Evolutionary conservation across 352 stramenopile genomes (phyloP), one percentile per base, ranked within the genome.

Genomic region (Phytophthora brassicae): DNA sequence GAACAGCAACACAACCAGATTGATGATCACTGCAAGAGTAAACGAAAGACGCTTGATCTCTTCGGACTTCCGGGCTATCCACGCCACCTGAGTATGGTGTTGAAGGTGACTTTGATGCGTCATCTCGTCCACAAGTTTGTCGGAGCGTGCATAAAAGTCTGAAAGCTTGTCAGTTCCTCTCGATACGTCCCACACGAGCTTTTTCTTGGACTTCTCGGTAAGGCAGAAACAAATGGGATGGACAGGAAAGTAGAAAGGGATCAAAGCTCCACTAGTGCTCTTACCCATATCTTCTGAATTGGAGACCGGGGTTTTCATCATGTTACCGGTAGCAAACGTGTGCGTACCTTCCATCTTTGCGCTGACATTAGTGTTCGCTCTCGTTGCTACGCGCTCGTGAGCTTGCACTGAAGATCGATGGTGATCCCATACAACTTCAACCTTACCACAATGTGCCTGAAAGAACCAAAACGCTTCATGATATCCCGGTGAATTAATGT

Each of bases 91-190:
- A 4, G 49, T 22, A 41, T 86, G 62, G 22, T 70, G 64, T 41
- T 70, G 65, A 19, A 90, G 39, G 13, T 66, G 64, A 44, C 73
- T 85, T 42, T 92, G 83, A 33, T 90, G 80, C 3, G 68, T 75
- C 83, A 92, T 92, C 46, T 92, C 83, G 33, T 89, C 76, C 3
- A 90, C 74, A 6, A 92, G 62, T 17, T 88, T 86, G 51, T 89
- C 80, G 0, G 74, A 87, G 16, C 78, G 78, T 14, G 66, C 33
- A 28, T 80, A 92, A 29, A 92, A 90, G 38, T 90, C 83, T 4
- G 77, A 75, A 17, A 90, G 72, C 35, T 90, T 90, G 60, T 83
- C 81, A 6, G 67, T 46, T 14, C 72, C 83, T 22, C 79, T 71
- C 2, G 74, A 79, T 20, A 92, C 77, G n/a, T 83, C 55, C 70